Percentiles rank a stretch among this genome's conserved stretches.
Conservation (phyloP, 2,329 filamentous ascomycete species). For the Triangularia setosa region DNA sequence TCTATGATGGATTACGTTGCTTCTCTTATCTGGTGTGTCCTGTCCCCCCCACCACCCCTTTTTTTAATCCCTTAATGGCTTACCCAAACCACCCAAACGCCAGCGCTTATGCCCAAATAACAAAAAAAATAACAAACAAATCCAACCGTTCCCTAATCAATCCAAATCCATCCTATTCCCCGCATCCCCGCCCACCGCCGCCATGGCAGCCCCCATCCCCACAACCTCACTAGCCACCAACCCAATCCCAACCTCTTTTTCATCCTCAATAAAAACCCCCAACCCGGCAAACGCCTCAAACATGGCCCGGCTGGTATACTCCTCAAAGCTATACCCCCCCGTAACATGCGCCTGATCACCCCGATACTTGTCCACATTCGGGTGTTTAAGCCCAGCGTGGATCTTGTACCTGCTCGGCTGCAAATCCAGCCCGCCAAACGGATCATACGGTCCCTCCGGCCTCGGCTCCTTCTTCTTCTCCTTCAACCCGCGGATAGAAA, state of each 20-base stretch:
- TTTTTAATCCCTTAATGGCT: too few relatives aligned
- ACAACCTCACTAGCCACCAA: constrained; percentile 34
- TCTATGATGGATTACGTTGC: too few relatives aligned
- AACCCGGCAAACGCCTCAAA: constrained; percentile 88
- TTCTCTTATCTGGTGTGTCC: too few relatives aligned
- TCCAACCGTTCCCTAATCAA: constrained; percentile 8
- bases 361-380: constrained; percentile 45
- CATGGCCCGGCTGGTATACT: constrained; percentile 77
- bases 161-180: constrained; percentile 46
- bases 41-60: too few relatives aligned
- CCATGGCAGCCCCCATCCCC: constrained; percentile 31
- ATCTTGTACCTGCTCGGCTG: constrained; percentile 62
- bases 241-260: constrained; percentile 47
- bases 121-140: constrained; percentile 8
- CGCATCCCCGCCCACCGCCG: constrained; percentile 29
- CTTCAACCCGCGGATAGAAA: constrained; percentile 78
- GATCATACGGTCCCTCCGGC: constrained; percentile 73
- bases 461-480: constrained; percentile 46
- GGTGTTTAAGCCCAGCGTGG: constrained; percentile 69
- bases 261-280: constrained; percentile 81
- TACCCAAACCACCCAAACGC: too few relatives aligned
- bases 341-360: constrained; percentile 64
- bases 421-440: constrained; percentile 73
- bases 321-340: constrained; percentile 77
- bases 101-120: constrained; percentile 30